Conservation (phyloP, 192 early-diverging fungal genomes). For the Haplosporangium gracile region DNA sequence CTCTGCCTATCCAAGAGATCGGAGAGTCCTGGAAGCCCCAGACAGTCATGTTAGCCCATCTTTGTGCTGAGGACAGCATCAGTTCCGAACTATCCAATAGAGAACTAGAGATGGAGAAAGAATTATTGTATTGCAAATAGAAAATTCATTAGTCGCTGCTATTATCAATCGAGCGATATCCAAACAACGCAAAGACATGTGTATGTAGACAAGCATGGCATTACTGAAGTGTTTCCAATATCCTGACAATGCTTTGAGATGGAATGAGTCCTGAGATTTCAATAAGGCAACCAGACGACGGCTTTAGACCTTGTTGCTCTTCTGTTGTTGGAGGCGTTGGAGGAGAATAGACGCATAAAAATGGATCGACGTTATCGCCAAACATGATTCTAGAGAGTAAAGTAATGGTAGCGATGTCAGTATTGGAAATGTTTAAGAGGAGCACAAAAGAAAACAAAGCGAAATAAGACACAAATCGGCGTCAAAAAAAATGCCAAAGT, state of each 20-base stretch:
- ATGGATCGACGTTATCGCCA: slow-evolving; percentile 56
- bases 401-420: neutral
- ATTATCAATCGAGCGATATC: neutral
- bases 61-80: neutral
- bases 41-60: slow-evolving; percentile 55
- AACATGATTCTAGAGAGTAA: slow-evolving; percentile 36
- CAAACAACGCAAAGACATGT: neutral
- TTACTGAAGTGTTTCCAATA: slow-evolving; percentile 48
- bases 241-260: slow-evolving; percentile 20
- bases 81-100: neutral
- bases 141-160: neutral
- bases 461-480: neutral
- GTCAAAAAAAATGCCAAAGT: neutral
- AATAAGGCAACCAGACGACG: slow-evolving; percentile 32
- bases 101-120: slow-evolving; percentile 12
- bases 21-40: slow-evolving; percentile 63
- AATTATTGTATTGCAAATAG: neutral
- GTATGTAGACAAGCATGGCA: neutral
- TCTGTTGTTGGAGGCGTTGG: slow-evolving; percentile 31
- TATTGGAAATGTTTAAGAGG: neutral
- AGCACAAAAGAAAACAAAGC: neutral
- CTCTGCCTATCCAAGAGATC: slow-evolving; percentile 55
- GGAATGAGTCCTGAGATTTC: slow-evolving; percentile 58
- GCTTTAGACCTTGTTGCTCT: neutral
- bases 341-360: slow-evolving; percentile 49